Base-by-base conservation (phyloP, 805 yeast species). In the Candida saitoana region DNA sequence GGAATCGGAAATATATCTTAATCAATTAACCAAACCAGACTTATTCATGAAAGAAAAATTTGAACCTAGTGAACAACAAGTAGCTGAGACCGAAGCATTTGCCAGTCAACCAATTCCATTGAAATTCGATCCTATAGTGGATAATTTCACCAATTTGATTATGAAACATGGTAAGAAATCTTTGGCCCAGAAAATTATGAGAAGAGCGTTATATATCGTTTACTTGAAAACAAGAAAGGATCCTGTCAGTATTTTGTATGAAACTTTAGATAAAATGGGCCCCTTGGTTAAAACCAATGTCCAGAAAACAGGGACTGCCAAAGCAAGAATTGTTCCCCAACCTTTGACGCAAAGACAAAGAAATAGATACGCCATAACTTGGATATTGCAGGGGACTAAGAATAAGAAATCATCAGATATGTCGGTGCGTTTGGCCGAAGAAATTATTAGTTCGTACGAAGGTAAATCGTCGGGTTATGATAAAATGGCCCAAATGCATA, bases 141-240 rank as follows among this genome's bases (percentile, higher is more conserved):
- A 82, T 38, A 82, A 85, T 52, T 78, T 93, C 56, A 82, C 87
- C 41, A 89, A 89, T 59, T 73, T 89, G 68, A 80, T 93, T 47
- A 93, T 93, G 98, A 80, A 87, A 57, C 82, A 87, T 58, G 99
- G 99, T 34, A 82, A 82, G 62, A 93, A 90, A 62, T 77, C 86
- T 42, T 68, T 73, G 38, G 97, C 98, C 0, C 83, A 82, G 57
- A 82, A 76, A 52, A 72, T 75, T 38, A 71, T 93, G 42, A 76
- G 83, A 40, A 76, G 83, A 57, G 95, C 97, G 0, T 71, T 93
- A 39, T 89, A 90, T 57, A 68, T 90, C 38, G 84, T 82, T 33
- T 86, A 77, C 62, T 73, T 88, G 50, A 79, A 82, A 55, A 70
- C 79, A 11, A 77, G 96, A 62, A 58, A 71, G 50, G 91, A 93